These are phyloP conservation scores for Colletotrichum brevisporum DNA, from an alignment of 2,329 filamentous ascomycete genomes.

Conservation along the genomic window DNA sequence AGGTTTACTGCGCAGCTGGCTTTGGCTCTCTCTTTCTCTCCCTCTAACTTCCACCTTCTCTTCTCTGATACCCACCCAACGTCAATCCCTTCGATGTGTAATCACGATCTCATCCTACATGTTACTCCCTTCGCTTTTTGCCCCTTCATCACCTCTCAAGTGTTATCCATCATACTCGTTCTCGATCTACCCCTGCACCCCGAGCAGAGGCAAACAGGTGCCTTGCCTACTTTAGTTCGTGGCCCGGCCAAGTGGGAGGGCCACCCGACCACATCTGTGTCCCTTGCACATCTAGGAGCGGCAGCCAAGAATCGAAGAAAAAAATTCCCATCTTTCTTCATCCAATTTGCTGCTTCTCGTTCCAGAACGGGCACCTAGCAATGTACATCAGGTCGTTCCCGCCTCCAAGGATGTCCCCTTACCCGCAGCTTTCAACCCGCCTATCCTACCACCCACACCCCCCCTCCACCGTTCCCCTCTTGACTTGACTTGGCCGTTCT, in stretches of 20 bases:
- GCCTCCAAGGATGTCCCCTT: constrained; percentile 31
- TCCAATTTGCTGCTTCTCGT: constrained; percentile 38
- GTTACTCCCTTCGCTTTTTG: background rate
- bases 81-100: background rate
- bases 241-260: constrained; percentile 34
- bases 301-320: constrained; percentile 40
- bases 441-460: constrained; percentile 29
- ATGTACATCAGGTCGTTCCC: constrained; percentile 39
- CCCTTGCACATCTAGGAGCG: constrained; percentile 29
- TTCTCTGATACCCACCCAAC: background rate
- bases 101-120: background rate
- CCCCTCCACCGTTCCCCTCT: constrained; percentile 10
- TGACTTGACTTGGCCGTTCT: background rate
- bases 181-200: constrained; percentile 1
- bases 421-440: constrained; percentile 32
- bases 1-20: background rate
- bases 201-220: background rate
- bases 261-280: constrained; percentile 35
- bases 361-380: constrained; percentile 38
- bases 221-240: constrained; percentile 16
- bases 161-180: too few species aligned
- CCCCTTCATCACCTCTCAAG: background rate
- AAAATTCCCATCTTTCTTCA: constrained; percentile 41
- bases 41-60: background rate
- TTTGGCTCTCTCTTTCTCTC: background rate